Percentiles rank a stretch among this genome's conserved stretches.
These are phyloP conservation scores for Nicotiana benthamiana DNA, from an alignment of 257 asterid genomes.

Conservation along the genomic window DNA sequence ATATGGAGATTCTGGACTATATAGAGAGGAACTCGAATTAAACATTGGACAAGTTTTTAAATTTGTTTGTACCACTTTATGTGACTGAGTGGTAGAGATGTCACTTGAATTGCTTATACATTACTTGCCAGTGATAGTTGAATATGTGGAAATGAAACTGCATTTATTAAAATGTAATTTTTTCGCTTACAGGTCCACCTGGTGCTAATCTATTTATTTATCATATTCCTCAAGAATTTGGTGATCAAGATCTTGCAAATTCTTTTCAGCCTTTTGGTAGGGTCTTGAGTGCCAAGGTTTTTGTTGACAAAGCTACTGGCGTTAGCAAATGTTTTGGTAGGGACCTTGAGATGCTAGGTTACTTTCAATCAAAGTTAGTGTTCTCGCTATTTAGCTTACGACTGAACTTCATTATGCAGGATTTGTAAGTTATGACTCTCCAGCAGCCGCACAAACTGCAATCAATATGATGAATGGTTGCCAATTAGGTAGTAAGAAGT, in stretches of 20 bases:
- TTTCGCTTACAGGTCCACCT: slow-evolving; percentile 63
- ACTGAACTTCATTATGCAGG: slow-evolving; percentile 40
- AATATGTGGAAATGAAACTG: neutral
- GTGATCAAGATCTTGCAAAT: slow-evolving; percentile 81
- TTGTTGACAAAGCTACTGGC: slow-evolving; percentile 78
- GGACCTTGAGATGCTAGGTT: slow-evolving; percentile 4
- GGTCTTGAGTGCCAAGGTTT: slow-evolving; percentile 91
- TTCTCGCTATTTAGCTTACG: slow-evolving; percentile 3
- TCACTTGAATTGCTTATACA: neutral
- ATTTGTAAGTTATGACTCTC: slow-evolving; percentile 86
- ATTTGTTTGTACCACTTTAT: neutral
- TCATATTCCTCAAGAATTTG: slow-evolving; percentile 94
- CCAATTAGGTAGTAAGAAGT: slow-evolving; percentile 78
- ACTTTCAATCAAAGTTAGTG: neutral
- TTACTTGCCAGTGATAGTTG: neutral
- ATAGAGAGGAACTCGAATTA: neutral
- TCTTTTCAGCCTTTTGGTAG: slow-evolving; percentile 75
- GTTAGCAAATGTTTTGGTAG: slow-evolving; percentile 96
- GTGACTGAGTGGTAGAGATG: neutral
- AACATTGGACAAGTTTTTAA: neutral
- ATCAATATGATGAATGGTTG: slow-evolving; percentile 78
- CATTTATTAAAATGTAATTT: neutral
- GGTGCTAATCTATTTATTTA: slow-evolving; percentile 91
- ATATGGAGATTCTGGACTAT: neutral
- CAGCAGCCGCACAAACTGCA: slow-evolving; percentile 78